Percentiles rank a stretch among this genome's conserved stretches.
These are phyloP conservation scores for Volvox africanus DNA, from an alignment of 139 green algal genomes.

Conservation along the genomic window DNA sequence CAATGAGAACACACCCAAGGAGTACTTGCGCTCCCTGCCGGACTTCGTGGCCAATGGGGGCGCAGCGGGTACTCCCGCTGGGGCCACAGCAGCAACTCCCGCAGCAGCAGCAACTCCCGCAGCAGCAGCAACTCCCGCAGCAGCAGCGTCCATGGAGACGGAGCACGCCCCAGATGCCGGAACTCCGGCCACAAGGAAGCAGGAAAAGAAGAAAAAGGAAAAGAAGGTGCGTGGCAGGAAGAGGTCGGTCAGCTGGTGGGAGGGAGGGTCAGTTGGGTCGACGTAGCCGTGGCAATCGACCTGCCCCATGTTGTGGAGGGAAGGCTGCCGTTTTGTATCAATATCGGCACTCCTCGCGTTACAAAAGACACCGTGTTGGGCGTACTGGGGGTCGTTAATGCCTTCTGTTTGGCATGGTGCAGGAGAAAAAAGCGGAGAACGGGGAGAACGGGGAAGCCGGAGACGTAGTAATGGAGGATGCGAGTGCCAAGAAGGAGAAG, in stretches of 20 bases:
- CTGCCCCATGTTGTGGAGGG: no score
- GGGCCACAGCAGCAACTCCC: background rate
- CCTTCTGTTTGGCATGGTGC: background rate
- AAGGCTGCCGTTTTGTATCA: no score
- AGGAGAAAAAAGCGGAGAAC: slow-evolving; percentile 76
- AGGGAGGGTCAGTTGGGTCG: no score
- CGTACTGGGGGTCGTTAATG: no score
- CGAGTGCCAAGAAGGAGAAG: slow-evolving; percentile 41
- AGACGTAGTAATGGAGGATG: slow-evolving; percentile 26
- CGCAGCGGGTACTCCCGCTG: slow-evolving; percentile 36
- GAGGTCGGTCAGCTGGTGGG: no score
- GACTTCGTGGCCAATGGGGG: slow-evolving; percentile 57
- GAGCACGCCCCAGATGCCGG: background rate
- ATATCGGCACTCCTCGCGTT: no score
- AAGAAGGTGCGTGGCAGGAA: slow-evolving; percentile 43
- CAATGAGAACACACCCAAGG: slow-evolving; percentile 94
- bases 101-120: slow-evolving; percentile 30
- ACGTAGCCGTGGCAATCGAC: no score
- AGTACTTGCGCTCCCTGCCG: slow-evolving; percentile 89
- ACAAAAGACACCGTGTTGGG: no score
- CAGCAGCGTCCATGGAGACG: background rate
- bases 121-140: slow-evolving; percentile 20
- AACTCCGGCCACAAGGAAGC: slow-evolving; percentile 63
- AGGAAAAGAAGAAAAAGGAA: slow-evolving; percentile 65
- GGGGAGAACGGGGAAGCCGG: slow-evolving; percentile 42